These are phyloP conservation scores for Zymoseptoria brevis DNA, from an alignment of 2,329 filamentous ascomycete genomes.

Conservation along the genomic window DNA sequence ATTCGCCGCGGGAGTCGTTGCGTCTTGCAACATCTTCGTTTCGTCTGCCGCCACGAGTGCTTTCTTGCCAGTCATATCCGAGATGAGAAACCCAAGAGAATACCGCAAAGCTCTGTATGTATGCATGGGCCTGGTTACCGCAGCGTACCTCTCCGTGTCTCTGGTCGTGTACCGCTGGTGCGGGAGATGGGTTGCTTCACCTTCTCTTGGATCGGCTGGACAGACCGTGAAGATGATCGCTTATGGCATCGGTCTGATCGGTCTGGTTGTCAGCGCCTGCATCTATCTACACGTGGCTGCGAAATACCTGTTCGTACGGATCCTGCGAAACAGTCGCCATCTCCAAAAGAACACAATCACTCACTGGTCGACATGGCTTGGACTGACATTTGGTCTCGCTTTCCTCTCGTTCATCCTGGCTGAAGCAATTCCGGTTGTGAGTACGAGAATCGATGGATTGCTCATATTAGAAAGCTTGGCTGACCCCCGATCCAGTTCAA, in stretches of 20 bases:
- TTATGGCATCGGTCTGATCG: slow-evolving; percentile 52
- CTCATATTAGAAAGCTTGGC: background rate
- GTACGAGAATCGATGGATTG: background rate
- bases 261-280: slow-evolving; percentile 44
- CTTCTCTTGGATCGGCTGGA: slow-evolving; percentile 54
- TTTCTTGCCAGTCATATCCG: slow-evolving; percentile 55
- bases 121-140: slow-evolving; percentile 51
- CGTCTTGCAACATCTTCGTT: slow-evolving; percentile 52
- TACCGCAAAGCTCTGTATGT: slow-evolving; percentile 54
- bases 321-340: slow-evolving; percentile 45
- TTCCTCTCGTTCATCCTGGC: slow-evolving; percentile 45
- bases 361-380: slow-evolving; percentile 48
- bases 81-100: slow-evolving; percentile 43
- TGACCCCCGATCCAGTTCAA: slow-evolving; percentile 33
- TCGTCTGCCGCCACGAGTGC: slow-evolving; percentile 52
- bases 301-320: slow-evolving; percentile 51
- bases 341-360: slow-evolving; percentile 44
- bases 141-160: slow-evolving; percentile 51
- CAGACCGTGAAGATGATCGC: slow-evolving; percentile 52
- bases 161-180: slow-evolving; percentile 56
- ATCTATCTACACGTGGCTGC: slow-evolving; percentile 44
- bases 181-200: slow-evolving; percentile 55
- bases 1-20: slow-evolving; percentile 53
- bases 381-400: slow-evolving; percentile 37
- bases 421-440: slow-evolving; percentile 44